Evolutionary conservation across 192 early-diverging fungal species (phyloP).

Genomic region (Backusella luteola): DNA sequence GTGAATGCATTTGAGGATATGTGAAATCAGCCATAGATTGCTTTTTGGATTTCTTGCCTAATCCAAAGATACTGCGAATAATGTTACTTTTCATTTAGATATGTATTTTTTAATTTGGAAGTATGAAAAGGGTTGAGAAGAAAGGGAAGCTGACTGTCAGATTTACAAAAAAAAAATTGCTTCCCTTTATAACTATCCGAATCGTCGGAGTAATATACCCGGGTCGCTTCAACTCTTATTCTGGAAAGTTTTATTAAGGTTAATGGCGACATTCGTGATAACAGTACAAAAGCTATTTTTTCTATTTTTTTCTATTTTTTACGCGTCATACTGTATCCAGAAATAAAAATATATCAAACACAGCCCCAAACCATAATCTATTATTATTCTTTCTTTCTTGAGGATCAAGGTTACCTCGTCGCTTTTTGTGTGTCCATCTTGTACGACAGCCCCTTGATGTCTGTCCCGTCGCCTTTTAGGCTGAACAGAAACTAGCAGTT

Average conservation of each 20-base stretch:
- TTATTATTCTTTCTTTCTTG: background rate
- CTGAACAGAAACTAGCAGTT: background rate
- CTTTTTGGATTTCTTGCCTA: background rate
- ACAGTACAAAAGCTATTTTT: background rate
- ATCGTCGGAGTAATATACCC: background rate
- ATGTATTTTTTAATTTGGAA: background rate
- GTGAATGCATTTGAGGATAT: conserved; percentile 13
- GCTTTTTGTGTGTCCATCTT: background rate
- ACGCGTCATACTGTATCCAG: background rate
- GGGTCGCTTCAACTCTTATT: background rate
- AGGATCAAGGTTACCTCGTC: background rate
- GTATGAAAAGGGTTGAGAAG: background rate
- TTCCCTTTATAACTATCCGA: background rate
- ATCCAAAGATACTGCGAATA: background rate
- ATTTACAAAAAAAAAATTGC: background rate
- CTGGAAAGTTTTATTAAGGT: background rate
- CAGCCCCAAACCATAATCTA: background rate
- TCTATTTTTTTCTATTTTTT: too few relatives aligned
- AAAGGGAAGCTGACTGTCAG: background rate
- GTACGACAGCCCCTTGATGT: background rate
- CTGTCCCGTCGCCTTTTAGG: background rate
- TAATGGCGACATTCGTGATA: background rate
- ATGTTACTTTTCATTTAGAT: background rate
- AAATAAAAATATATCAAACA: background rate
- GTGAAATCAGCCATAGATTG: conserved; percentile 5